These are phyloP conservation scores for Speleostelium caveatum DNA, from an alignment of 78 protist species.

Conservation along the genomic window DNA sequence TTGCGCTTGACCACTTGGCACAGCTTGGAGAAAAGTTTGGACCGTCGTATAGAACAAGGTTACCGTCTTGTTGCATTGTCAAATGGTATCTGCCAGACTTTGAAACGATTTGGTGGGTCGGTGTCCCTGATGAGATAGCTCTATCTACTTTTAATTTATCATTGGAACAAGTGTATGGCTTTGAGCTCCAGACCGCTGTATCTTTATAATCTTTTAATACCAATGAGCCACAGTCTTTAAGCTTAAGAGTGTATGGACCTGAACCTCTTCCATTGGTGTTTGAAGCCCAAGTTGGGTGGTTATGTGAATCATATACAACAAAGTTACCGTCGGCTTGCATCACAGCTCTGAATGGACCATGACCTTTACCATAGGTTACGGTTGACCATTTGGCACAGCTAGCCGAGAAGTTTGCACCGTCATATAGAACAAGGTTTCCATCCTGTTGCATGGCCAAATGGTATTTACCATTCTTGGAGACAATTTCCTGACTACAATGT, in stretches of 20 bases:
- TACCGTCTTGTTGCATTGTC: conserved; percentile 41
- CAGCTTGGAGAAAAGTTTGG: conserved; percentile 4
- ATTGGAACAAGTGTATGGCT: too few relatives aligned
- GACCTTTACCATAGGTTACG: conserved; percentile 12
- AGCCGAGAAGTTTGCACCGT: background rate
- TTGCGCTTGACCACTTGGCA: too few relatives aligned
- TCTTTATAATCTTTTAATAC: background rate
- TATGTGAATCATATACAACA: background rate
- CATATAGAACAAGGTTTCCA: conserved; percentile 43
- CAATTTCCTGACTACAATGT: too few relatives aligned
- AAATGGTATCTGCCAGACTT: background rate
- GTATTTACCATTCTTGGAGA: too few relatives aligned
- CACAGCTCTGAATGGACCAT: background rate
- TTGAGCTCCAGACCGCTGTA: too few relatives aligned
- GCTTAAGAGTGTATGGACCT: conserved; percentile 4
- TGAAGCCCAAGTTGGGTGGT: conserved; percentile 32
- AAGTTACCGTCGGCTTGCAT: conserved; percentile 54
- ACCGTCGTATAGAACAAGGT: conserved; percentile 12
- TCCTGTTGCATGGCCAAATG: conserved; percentile 16
- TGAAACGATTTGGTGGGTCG: too few relatives aligned
- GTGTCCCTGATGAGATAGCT: too few relatives aligned
- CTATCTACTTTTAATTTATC: too few relatives aligned
- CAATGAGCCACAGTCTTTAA: background rate
- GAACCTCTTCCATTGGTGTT: conserved; percentile 23
- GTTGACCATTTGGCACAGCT: background rate